A percentile compares a stretch with the other conserved stretches of the same genome.
phyloP scores from a whole-genome alignment of 352 stramenopile genomes.

The Hyaloperonospora brassicae region DNA sequence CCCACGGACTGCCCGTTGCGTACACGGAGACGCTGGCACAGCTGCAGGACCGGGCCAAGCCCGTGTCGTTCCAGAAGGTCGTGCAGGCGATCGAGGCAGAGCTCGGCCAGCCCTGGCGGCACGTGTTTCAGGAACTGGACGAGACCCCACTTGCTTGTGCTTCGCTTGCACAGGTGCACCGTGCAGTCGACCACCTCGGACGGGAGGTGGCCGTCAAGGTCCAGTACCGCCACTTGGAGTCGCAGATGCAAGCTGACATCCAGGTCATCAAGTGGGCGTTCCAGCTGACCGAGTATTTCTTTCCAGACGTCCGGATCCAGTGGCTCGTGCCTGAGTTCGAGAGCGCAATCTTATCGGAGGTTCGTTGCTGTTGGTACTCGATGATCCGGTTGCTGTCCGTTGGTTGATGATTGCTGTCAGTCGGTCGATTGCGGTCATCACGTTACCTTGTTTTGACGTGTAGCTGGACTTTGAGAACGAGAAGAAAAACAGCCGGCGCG shows the following conservation, averaged over 20 bases:
- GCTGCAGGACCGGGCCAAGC: constrained; percentile 90
- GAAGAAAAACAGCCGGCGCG: constrained; percentile 69
- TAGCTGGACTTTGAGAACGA: constrained; percentile 84
- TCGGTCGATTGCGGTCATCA: not conserved
- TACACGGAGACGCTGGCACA: constrained; percentile 88
- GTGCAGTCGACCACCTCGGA: constrained; percentile 82
- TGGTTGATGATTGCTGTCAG: too few species aligned
- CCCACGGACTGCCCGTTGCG: constrained; percentile 92
- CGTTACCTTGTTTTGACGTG: not conserved
- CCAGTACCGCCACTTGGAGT: constrained; percentile 86
- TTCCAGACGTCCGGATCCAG: constrained; percentile 86
- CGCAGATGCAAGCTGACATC: constrained; percentile 72
- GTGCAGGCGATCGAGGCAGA: constrained; percentile 52
- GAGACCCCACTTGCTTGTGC: constrained; percentile 89
- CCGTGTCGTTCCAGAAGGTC: constrained; percentile 42
- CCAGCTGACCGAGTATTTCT: constrained; percentile 65
- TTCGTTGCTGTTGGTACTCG: constrained; percentile 10
- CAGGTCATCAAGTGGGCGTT: constrained; percentile 60
- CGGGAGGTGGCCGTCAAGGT: constrained; percentile 94
- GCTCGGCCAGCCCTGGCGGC: constrained; percentile 54
- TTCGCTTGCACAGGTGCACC: constrained; percentile 94
- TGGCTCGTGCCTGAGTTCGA: constrained; percentile 97
- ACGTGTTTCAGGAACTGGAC: constrained; percentile 89
- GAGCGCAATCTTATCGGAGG: constrained; percentile 55
- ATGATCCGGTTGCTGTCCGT: too few species aligned